Conservation (phyloP, 805 yeast genomes). For the Starmerella stigmatis region DNA sequence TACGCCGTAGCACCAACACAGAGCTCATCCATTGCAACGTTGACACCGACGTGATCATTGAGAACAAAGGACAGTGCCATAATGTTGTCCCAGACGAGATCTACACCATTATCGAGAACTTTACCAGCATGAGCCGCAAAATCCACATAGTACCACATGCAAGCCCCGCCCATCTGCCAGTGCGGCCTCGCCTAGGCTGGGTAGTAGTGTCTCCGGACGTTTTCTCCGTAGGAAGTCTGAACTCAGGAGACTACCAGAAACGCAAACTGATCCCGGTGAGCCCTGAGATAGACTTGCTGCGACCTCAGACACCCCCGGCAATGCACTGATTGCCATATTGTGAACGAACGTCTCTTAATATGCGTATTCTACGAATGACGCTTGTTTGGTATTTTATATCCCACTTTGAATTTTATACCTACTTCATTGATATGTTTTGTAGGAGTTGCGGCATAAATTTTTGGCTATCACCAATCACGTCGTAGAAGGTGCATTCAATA, state of each 20-base stretch:
- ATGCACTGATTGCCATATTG: neutral
- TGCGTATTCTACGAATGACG: no score
- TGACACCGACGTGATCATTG: slow-evolving; percentile 78
- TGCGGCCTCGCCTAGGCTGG: slow-evolving; percentile 78
- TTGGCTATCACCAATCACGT: neutral
- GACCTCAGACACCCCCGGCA: slow-evolving; percentile 69
- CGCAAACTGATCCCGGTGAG: slow-evolving; percentile 47
- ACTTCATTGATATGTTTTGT: no score
- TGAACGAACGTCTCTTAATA: neutral
- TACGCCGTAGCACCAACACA: slow-evolving; percentile 70
- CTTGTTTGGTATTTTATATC: no score
- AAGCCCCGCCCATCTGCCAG: slow-evolving; percentile 46
- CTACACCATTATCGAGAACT: slow-evolving; percentile 78
- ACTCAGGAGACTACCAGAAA: slow-evolving; percentile 34
- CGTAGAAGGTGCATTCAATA: no score
- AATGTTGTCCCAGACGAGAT: slow-evolving; percentile 59
- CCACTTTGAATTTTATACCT: no score
- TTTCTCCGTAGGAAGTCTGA: slow-evolving; percentile 53
- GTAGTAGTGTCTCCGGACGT: slow-evolving; percentile 80
- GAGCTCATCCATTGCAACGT: slow-evolving; percentile 85
- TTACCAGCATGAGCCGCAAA: slow-evolving; percentile 69
- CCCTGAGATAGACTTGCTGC: slow-evolving; percentile 61
- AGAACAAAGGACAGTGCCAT: slow-evolving; percentile 30
- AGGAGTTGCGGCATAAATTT: neutral
- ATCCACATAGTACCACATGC: slow-evolving; percentile 73